These are phyloP conservation scores for Acorus gramineus DNA, from an alignment of 106 monocot species.

Conservation along the genomic window DNA sequence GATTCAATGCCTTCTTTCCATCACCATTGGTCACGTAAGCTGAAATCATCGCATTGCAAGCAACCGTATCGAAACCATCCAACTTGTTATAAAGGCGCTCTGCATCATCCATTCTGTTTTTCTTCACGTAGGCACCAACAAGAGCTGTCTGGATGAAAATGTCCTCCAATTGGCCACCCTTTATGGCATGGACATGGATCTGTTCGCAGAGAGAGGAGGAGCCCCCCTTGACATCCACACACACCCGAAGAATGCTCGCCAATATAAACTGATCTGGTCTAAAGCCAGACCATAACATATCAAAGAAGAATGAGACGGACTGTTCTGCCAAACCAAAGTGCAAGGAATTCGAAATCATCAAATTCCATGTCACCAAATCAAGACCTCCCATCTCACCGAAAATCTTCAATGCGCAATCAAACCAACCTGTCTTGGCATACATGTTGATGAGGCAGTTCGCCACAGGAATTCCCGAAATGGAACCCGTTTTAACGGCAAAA, in stretches of 20 bases:
- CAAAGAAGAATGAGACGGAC: constrained; percentile 31
- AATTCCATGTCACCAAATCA: constrained; percentile 73
- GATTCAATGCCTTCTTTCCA: constrained; percentile 19
- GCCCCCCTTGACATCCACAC: constrained; percentile 4
- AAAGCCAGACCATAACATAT: constrained; percentile 27
- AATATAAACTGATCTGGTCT: constrained; percentile 51
- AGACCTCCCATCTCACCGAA: constrained; percentile 42
- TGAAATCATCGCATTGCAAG: constrained; percentile 50
- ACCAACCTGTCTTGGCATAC: constrained; percentile 39
- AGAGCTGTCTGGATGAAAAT: constrained; percentile 48
- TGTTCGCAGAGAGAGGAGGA: constrained; percentile 24
- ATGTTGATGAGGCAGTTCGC: constrained; percentile 55
- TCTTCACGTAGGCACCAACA: constrained; percentile 55
- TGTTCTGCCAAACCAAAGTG: constrained; percentile 23
- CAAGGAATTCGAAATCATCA: constrained; percentile 40
- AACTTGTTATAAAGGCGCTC: constrained; percentile 19
- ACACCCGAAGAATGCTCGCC: constrained; percentile 44
- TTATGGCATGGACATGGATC: constrained; percentile 36
- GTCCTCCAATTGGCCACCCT: constrained; percentile 27
- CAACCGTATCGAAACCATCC: constrained; percentile 41
- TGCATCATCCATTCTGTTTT: constrained; percentile 35
- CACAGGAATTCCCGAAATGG: constrained; percentile 27
- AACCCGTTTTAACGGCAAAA: constrained; percentile 30
- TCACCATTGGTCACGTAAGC: constrained; percentile 37
- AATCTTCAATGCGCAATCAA: constrained; percentile 21